Evolutionary conservation across 805 yeast species (phyloP).

Genomic region (Kurtzmaniella fragi): DNA sequence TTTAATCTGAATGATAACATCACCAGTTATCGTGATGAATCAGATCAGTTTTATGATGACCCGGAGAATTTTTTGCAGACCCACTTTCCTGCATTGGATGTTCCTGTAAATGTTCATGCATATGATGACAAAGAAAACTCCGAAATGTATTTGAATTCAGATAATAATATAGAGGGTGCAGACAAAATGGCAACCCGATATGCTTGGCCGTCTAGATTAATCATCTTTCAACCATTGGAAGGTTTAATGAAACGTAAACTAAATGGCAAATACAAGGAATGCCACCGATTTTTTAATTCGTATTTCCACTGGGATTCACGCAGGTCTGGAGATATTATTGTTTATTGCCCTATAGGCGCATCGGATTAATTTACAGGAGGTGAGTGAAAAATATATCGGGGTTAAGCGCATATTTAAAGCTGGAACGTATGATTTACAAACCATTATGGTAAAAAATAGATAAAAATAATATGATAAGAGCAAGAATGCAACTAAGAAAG

Average conservation of each 20-base stretch:
- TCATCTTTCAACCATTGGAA: slow-evolving; percentile 65
- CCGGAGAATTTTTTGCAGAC: slow-evolving; percentile 52
- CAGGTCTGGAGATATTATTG: slow-evolving; percentile 71
- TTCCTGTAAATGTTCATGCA: slow-evolving; percentile 14
- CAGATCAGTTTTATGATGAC: slow-evolving; percentile 74
- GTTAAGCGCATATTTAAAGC: too few species aligned
- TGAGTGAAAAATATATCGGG: too few species aligned
- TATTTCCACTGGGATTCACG: slow-evolving; percentile 83
- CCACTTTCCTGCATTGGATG: slow-evolving; percentile 41
- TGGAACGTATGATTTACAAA: too few species aligned
- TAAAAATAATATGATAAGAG: too few species aligned
- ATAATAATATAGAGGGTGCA: background rate
- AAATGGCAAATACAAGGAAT: slow-evolving; percentile 36
- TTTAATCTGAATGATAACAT: slow-evolving; percentile 20
- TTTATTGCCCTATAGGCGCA: slow-evolving; percentile 34
- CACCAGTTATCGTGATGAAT: slow-evolving; percentile 68
- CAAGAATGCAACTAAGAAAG: too few species aligned
- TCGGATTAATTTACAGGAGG: too few species aligned
- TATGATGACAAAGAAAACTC: slow-evolving; percentile 17
- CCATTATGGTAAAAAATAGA: too few species aligned
- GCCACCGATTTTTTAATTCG: slow-evolving; percentile 66
- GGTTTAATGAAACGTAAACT: slow-evolving; percentile 38
- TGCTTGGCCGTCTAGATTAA: slow-evolving; percentile 69
- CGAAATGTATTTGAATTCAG: background rate
- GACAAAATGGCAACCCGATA: slow-evolving; percentile 11